Base-by-base conservation (phyloP, 805 yeast genomes). In the Saturnispora gosingensis region DNA sequence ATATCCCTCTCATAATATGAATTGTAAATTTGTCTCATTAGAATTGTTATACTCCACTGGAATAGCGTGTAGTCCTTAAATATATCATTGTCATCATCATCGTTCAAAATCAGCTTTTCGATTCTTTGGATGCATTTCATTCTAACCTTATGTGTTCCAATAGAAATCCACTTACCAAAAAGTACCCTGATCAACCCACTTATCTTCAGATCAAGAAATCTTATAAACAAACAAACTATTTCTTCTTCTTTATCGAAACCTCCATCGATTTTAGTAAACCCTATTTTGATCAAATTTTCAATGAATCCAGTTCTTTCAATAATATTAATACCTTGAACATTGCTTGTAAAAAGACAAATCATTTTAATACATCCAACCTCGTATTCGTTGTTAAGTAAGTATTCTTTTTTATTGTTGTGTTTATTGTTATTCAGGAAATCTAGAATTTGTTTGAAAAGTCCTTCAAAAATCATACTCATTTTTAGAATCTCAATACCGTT, bases 241-340 rank as follows among this genome's bases (percentile, higher is more conserved):
- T 15, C 24, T 18, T 38, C 42, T 18, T 38, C 42, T 38, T 38
- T 38, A 38, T 16, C 18, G 15, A 18, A 38, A 15, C 42, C 42
- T 10, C 22, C 42, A 4, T 38, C 42, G 3, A 30, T 30, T 13
- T 30, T 30, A n/a, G 42, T 38, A 20, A 18, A 75, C 16, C 85
- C 73, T 50, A 89, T 77, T 58, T 87, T 87, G 59, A 85, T 83
- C 49, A 89, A 72, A 67, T 87, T 81, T 52, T 83, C 89, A 67
- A 88, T 87, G 53, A 91, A 75, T 58, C 89, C 85, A 93, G 96
- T 87, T 55, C 85, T 81, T 48, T 81, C 85, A 38, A 38, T 18
- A 18, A 38, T 38, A 18, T 11, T 38, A n/a, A 38, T 11, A 18
- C 42, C 42, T 25, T 40, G 30, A 13, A 40, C 22, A 40, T 11